Base-by-base conservation (phyloP, 768 basidiomycete species). In the Lactarius vividus region DNA sequence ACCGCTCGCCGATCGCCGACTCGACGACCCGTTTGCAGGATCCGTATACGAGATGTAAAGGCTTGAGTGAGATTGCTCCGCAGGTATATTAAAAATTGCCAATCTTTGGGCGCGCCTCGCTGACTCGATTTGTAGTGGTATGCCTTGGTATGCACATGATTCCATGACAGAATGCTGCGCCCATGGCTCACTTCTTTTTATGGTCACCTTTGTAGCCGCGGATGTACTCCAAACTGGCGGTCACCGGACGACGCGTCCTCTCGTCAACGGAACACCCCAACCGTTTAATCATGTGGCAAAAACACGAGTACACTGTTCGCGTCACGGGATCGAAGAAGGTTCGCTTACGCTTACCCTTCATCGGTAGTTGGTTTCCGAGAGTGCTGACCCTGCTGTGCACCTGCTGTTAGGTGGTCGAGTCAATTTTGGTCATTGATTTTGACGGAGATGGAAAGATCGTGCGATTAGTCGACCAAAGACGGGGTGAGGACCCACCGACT, bases 401-500 rank as follows among this genome's bases (percentile, higher is more conserved):
- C 10, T 28, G 40, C 52, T 39, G 28, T 29, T 60, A 90, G 88
- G 72, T 78, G 10, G 76, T 88, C 35, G 79, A 84, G 44, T 90
- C 88, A 1, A 79, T 89, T 40, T 78, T 89, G 28, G 73, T 81
- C 10, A 83, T 89, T 5, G 86, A 89, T 66, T 74, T 90, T 60
- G 87, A 89, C 71, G 85, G 86, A 4, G 75, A 87, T 55, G 82
- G 86, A 64, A 86, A 81, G 76, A 88, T 90, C 57, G 74, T 81
- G 5, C 79, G 79, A 35, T 73, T 89, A 64, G 77, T 83, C 39
- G 86, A 89, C 66, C 82, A 85, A 69, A 85, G 87, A 83, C 74
- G 81, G 46, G 88, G 88, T 29, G 78, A 82, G 53, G 81, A 83
- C 20, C 75, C 82, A 28, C 83, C 86, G 20, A 79, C 77, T 1